These are phyloP conservation scores for Lecanicillium sp. DNA, from an alignment of 2,329 filamentous ascomycete species.

Conservation along the genomic window DNA sequence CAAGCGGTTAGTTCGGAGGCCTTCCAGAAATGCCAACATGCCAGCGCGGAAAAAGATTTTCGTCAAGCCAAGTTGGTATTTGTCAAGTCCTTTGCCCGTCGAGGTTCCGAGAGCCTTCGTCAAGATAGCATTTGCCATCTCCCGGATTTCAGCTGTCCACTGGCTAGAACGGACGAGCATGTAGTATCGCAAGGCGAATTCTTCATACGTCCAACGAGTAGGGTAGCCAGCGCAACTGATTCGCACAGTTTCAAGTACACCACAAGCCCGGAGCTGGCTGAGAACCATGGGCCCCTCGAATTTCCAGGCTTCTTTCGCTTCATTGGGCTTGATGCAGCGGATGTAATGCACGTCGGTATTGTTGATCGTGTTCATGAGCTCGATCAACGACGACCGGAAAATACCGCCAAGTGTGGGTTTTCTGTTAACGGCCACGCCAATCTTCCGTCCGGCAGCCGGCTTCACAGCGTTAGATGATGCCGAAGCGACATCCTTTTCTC, in stretches of 20 bases:
- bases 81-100: constrained; percentile 71
- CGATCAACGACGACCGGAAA: constrained; percentile 96
- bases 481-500: constrained; percentile 77
- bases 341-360: constrained; percentile 99
- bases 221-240: constrained; percentile 97
- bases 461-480: constrained; percentile 67
- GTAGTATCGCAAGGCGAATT: constrained; percentile 96
- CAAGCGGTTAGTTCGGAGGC: constrained; percentile 79
- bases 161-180: constrained; percentile 86
- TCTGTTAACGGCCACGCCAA: constrained; percentile 85
- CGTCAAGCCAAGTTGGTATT: constrained; percentile 94
- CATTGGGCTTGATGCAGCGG: constrained; percentile 97
- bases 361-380: constrained; percentile 96
- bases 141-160: constrained; percentile 89
- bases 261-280: constrained; percentile 92
- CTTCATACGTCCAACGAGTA: constrained; percentile 97
- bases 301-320: constrained; percentile 93
- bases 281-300: constrained; percentile 99
- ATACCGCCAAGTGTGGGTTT: constrained; percentile 97
- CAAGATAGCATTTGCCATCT: constrained; percentile 91
- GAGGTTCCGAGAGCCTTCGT: constrained; percentile 78
- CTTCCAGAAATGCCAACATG: constrained; percentile 97
- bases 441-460: constrained; percentile 73
- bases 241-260: constrained; percentile 95
- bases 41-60: constrained; percentile 99